A percentile compares a stretch with the other conserved stretches of the same genome.
These are phyloP conservation scores for Berkeleyomyces basicola DNA, from an alignment of 2,329 filamentous ascomycete species.

Conservation along the genomic window DNA sequence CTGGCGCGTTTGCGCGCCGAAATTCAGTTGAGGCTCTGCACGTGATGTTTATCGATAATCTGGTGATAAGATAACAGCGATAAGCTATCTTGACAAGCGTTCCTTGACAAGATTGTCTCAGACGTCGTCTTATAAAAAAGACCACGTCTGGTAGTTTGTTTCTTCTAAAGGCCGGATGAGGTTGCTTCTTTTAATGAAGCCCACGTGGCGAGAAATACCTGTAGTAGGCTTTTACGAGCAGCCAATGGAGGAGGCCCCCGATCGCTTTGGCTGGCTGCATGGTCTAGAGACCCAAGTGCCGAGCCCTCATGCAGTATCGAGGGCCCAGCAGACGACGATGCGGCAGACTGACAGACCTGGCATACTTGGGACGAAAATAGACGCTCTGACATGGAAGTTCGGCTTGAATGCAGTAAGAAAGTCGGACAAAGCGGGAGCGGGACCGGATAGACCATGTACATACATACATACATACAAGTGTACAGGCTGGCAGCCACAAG, in stretches of 20 bases:
- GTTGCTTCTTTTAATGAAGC: no score
- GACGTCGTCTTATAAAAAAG: no score
- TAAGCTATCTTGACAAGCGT: background rate
- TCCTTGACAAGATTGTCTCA: background rate
- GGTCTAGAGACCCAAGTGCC: background rate
- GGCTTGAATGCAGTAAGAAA: background rate
- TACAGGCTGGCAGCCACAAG: no score
- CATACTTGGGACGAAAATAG: background rate
- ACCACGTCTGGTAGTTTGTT: no score
- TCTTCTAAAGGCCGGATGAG: no score
- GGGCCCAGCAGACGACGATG: no score
- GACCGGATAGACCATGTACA: background rate
- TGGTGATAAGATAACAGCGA: background rate
- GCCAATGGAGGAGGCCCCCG: no score
- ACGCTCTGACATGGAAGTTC: background rate
- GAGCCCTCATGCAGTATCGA: background rate
- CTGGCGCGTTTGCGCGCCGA: conserved; percentile 11
- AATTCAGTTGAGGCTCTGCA: background rate
- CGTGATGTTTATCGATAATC: conserved; percentile 10
- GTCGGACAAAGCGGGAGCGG: no score
- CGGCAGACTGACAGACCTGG: background rate
- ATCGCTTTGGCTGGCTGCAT: background rate
- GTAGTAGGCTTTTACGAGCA: no score
- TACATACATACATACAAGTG: no score
- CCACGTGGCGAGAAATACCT: no score